Evolutionary conservation across 1,284 basidiomycete genomes (phyloP).

Genomic region (Fereydounia khargensis): DNA sequence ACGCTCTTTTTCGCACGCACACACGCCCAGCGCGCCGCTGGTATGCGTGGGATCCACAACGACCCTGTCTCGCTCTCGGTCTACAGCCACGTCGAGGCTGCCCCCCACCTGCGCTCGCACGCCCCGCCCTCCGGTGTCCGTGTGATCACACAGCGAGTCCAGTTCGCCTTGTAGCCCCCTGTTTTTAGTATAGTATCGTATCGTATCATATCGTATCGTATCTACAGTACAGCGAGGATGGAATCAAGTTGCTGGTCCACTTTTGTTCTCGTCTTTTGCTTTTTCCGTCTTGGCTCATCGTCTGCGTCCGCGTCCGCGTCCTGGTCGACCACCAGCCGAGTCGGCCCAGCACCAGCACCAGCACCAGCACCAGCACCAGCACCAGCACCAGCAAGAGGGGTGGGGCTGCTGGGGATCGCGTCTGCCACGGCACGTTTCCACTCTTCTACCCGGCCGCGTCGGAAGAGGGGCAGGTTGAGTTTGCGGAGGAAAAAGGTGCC

Average conservation of each 20-base stretch:
- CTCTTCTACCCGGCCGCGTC: constrained; percentile 31
- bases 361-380: no score
- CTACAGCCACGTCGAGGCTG: not conserved
- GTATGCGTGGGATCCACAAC: no score
- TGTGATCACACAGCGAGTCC: no score
- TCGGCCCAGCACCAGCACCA: no score
- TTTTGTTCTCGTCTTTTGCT: constrained; percentile 11
- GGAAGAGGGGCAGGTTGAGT: constrained; percentile 42
- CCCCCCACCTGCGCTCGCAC: no score
- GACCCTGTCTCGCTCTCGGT: constrained; percentile 8
- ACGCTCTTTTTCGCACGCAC: constrained; percentile 16
- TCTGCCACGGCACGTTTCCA: constrained; percentile 40
- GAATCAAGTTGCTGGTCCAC: constrained; percentile 32
- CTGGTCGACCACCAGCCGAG: not conserved
- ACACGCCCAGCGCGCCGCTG: constrained; percentile 4
- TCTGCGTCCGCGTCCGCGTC: not conserved
- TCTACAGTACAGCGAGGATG: constrained; percentile 28
- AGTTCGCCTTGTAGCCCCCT: no score
- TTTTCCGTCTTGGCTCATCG: constrained; percentile 2
- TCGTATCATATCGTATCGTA: no score
- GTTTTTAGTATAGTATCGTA: no score
- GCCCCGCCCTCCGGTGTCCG: no score
- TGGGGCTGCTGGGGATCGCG: no score
- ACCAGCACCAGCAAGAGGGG: no score
- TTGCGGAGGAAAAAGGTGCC: constrained; percentile 48